Evolutionary conservation across 2,329 filamentous ascomycete species (phyloP), one percentile per base, ranked within the genome.

Genomic region (Fusarium solani-melongenae): DNA sequence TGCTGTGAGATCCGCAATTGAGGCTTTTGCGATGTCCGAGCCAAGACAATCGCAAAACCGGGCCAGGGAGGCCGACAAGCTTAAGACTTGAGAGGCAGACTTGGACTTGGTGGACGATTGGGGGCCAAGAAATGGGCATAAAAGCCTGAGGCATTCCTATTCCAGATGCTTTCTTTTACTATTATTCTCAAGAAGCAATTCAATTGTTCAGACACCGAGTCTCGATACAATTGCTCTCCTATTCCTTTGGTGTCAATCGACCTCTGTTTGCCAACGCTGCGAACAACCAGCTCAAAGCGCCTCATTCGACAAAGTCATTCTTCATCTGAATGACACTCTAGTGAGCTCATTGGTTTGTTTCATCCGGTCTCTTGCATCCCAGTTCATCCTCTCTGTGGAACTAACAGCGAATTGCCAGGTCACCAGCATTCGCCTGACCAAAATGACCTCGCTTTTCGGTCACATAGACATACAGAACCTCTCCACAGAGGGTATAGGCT

Each of bases 401-500:
- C 24, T 41, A 38, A 59, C n/a, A 7, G 5, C 14, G 8, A 22
- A 15, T 20, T 22, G 3, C 36, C 24, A 59, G n/a, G 36, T 41
- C n/a, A 20, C 22, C 20, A 57, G 55, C 27, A 15, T n/a, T 1
- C 8, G 1, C 10, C 29, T 24, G 3, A 24, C 17, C 44, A 62
- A 11, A 11, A 73, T 73, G 70, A 46, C 22, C 5, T 10, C 70
- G 3, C 17, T 31, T 17, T 73, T 73, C 12, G 55, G 39, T 17
- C 5, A 24, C 0, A 58, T 73, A n/a, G 38, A 67, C 10, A 62
- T 73, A 64, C 15, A 38, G 20, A 49, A 63, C 58, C 33, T 73
- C 22, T 22, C 66, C 0, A 27, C 34, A 3, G 55, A 73, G 17
- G 34, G 71, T 73, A 49, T n/a, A 36, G 1, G 6, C 5, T 5